Evolutionary conservation across 2,329 filamentous ascomycete species (phyloP), one percentile per base, ranked within the genome.

Genomic region (Fusarium temperatum): DNA sequence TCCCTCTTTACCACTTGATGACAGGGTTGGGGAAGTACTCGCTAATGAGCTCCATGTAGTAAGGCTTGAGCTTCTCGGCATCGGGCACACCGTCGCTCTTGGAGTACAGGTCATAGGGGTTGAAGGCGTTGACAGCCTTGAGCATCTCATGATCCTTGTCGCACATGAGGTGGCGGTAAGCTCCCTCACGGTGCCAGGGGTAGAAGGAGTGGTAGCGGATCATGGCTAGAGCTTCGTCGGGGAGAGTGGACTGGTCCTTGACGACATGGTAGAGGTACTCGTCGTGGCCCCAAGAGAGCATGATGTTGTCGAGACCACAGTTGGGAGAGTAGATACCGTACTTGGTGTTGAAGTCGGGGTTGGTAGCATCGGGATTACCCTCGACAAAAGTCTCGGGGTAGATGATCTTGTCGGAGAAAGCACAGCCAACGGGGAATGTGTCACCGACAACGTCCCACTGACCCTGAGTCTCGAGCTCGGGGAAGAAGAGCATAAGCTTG

Each of bases 391-490:
- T 94, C 61, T 92, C 90, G 0, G 92, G 91, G 83, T 96, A 94
- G 84, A 97, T 93, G 85, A 96, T 96, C 75, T 88, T 86, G 67
- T 91, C 85, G 79, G 94, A 92, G 80, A 94, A 94, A 71, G 88
- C 89, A 81, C 92, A 94, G 77, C 93, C 93, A 47, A 95, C 92
- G 51, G 92, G 92, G 83, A 95, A 95, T 2, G 93, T 95, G 82
- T 95, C 93, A 65, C 95, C 95, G 32, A 98, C 95, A 7, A 97
- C 94, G 79, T 97, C 94, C 95, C 95, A 98, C 84, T 97, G 95
- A 58, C 94, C 94, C 78, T 92, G 85, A n/a, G 93, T 94, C 66
- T 79, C 79, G 56, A 83, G 81, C 62, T 82, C 82, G 70, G 90
- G 93, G 84, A 93, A 93, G 85, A 94, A 93, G 86, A 91, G 93